Evolutionary conservation across 257 asterid species (phyloP), one percentile per base, ranked within the genome.

Genomic region (Solanum arcanum): DNA sequence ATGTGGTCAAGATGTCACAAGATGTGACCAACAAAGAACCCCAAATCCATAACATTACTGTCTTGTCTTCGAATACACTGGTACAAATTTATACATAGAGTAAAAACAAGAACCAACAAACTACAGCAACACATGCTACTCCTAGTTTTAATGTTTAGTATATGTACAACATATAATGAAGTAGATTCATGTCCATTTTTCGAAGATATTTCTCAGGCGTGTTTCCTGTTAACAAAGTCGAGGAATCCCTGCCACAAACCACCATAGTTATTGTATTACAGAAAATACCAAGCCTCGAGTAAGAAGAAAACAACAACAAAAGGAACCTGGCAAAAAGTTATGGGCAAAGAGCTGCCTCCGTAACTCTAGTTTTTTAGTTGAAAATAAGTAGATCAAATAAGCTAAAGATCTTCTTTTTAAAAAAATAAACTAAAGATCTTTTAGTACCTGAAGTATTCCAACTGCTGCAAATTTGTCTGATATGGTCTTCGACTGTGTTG

Each of bases 391-490:
- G 69, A 80, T 8, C 9, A 59, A 13, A 83, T 39, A 29, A 86
- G 83, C 73, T 56, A 87, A 86, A 87, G 42, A 66, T 31, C 78
- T 74, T 23, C 37, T 62, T 1, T 39, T 39, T 1, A 1, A 5
- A 47, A 47, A 47, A 47, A 12, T 1, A 47, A 47, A 5, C 66
- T 56, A 87, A 87, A 86, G 41, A 64, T 35, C 80, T 75, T 20
- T 49, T 64, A 82, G 68, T 84, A 97, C 99, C 98, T 97, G 99
- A 83, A 97, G 98, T 89, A 97, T 97, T 86, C 95, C 97, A 86
- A 94, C 98, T 41, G 98, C 99, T 83, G 98, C 98, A 91, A 97
- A 94, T 90, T 95, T 97, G 97, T 95, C 98, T 9, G 75, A 42
- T 16, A 92, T 89, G 5, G 98, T 94, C 95, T 97, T 97, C 7